Evolutionary conservation across 1,284 basidiomycete species (phyloP).

Genomic region (Lignosus rhinocerotis): DNA sequence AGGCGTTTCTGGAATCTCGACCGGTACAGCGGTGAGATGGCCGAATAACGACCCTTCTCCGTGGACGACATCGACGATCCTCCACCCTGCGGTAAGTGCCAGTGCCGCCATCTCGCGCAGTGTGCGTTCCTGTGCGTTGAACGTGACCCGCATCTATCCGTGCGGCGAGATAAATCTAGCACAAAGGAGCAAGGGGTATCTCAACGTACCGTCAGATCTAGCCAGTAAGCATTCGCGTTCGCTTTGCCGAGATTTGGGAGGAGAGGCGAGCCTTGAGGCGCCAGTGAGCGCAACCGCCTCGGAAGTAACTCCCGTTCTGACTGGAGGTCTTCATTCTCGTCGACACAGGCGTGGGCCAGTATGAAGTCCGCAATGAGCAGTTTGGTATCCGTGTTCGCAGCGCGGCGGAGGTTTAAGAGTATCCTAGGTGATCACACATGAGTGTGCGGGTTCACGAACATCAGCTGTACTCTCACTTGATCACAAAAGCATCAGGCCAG

Average conservation of each 20-base stretch:
- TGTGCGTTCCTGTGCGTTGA: slow-evolving; percentile 73
- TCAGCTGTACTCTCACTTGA: slow-evolving; percentile 19
- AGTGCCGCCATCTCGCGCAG: slow-evolving; percentile 62
- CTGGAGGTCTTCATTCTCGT: slow-evolving; percentile 35
- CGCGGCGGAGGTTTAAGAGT: slow-evolving; percentile 37
- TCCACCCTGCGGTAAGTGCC: slow-evolving; percentile 65
- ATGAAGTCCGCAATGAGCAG: slow-evolving; percentile 70
- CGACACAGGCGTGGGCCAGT: slow-evolving; percentile 65
- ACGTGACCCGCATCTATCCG: slow-evolving; percentile 69
- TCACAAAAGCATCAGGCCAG: slow-evolving; percentile 67
- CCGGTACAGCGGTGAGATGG: slow-evolving; percentile 64
- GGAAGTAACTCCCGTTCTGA: slow-evolving; percentile 29
- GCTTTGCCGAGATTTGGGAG: slow-evolving; percentile 72
- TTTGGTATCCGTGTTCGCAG: slow-evolving; percentile 46
- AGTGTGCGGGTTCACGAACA: neutral
- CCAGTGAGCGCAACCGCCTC: slow-evolving; percentile 32
- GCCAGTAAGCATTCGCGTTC: slow-evolving; percentile 69
- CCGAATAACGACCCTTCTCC: slow-evolving; percentile 64
- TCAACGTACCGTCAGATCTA: slow-evolving; percentile 63
- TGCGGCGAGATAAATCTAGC: neutral
- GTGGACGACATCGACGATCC: slow-evolving; percentile 56
- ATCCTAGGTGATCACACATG: slow-evolving; percentile 26
- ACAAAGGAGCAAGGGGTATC: neutral
- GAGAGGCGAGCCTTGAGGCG: slow-evolving; percentile 50
- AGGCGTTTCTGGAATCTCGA: slow-evolving; percentile 41